Evolutionary conservation across 78 protist species (phyloP), one percentile per base, ranked within the genome.

Genomic region (Dictyostelium intermedium): DNA sequence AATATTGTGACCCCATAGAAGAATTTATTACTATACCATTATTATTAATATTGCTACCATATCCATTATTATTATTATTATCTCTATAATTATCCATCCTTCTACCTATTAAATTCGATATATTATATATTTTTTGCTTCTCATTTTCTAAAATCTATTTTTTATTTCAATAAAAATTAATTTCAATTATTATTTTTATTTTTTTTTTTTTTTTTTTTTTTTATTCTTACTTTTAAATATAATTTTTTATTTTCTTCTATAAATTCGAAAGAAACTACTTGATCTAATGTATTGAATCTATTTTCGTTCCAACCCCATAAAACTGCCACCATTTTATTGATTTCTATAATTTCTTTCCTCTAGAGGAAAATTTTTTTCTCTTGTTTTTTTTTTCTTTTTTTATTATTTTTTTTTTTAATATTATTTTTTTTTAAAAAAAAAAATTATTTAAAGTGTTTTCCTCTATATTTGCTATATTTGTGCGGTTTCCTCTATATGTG

Each of bases 231-330:
- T 39, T 76, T 76, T 37, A 39, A 76, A 34, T 76, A 76, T 76
- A 76, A 76, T 45, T 76, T 76, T 76, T 76, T 76, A 39, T 76
- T 76, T 23, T 76, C 82, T 76, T 76, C 82, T 39, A 39, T 76
- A 30, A 70, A 70, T 13, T 70, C 77, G 37, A 70, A 70, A 14
- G 41, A 70, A 32, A 23, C 39, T 13, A 34, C 39, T 76, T 41
- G 50, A 76, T 76, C 43, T 76, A 39, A 23, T 18, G 45, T 76
- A 23, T 32, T 76, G 43, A 76, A 76, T 76, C 53, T 76, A 23
- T 39, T 76, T 76, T 76, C 82, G 11, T 76, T 32, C 82, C 82
- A 76, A 18, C 82, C 82, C 82, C 82, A 76, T 23, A 76, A 27
- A 34, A 34, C 13, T 4, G 39, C 82, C 0, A 34, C 82, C 82